Evolutionary conservation across 805 yeast genomes (phyloP).

Genomic region (Blastobotrys chiropterorum): DNA sequence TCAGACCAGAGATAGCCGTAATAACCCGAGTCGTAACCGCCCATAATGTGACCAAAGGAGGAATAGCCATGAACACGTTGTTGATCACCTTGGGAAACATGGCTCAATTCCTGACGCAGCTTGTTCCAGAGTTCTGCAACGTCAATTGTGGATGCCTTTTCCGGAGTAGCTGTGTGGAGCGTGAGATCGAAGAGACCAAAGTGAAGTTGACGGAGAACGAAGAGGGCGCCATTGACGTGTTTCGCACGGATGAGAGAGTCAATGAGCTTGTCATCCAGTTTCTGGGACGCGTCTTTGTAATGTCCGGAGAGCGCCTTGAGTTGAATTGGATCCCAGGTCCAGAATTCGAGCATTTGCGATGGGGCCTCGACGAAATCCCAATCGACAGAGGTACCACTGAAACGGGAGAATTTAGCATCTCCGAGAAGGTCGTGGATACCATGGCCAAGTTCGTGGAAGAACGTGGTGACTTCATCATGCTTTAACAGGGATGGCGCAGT

Average conservation of each 20-base stretch:
- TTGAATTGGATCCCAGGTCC: slow-evolving; percentile 73
- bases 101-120: slow-evolving; percentile 53
- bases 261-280: slow-evolving; percentile 51
- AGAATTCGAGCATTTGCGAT: slow-evolving; percentile 81
- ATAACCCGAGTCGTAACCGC: slow-evolving; percentile 82
- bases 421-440: slow-evolving; percentile 78
- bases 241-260: slow-evolving; percentile 56
- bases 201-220: slow-evolving; percentile 67
- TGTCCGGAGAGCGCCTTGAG: slow-evolving; percentile 58
- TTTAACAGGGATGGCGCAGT: slow-evolving; percentile 69
- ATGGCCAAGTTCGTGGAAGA: slow-evolving; percentile 87
- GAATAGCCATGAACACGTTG: slow-evolving; percentile 58
- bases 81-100: slow-evolving; percentile 48
- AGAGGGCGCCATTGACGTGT: slow-evolving; percentile 70
- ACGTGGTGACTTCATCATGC: slow-evolving; percentile 73
- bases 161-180: slow-evolving; percentile 44
- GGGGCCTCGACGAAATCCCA: slow-evolving; percentile 92
- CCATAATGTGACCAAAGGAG: slow-evolving; percentile 72
- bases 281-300: slow-evolving; percentile 49
- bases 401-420: slow-evolving; percentile 54
- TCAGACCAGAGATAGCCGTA: slow-evolving; percentile 84
- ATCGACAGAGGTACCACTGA: slow-evolving; percentile 71
- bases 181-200: slow-evolving; percentile 74
- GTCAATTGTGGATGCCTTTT: slow-evolving; percentile 41
- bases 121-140: slow-evolving; percentile 57